These are phyloP conservation scores for Patellaria atrata DNA, from an alignment of 495 filamentous ascomycete genomes.

Conservation along the genomic window DNA sequence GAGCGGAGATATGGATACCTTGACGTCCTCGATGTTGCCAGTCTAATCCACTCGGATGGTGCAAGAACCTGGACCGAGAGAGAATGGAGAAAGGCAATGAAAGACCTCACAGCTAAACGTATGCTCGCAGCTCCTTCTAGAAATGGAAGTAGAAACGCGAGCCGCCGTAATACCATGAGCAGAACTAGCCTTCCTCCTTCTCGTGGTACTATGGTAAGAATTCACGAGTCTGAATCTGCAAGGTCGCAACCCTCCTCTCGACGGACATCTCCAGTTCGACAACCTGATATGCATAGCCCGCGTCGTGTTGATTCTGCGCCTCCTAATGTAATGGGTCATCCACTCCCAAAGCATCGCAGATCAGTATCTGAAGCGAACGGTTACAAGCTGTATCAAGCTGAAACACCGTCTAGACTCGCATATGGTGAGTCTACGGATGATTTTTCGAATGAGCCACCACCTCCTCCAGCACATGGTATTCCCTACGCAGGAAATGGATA, in stretches of 20 bases:
- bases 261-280: constrained; percentile 19
- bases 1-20: constrained; percentile 81
- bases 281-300: constrained; percentile 26
- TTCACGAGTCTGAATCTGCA: constrained; percentile 48
- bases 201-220: constrained; percentile 11
- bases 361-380: constrained; percentile 43
- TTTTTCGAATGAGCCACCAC: constrained; percentile 26
- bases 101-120: constrained; percentile 73
- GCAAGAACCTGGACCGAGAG: constrained; percentile 69
- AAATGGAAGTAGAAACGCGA: constrained; percentile 35
- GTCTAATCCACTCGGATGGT: constrained; percentile 60
- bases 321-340: constrained; percentile 26
- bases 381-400: constrained; percentile 30
- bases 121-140: constrained; percentile 34
- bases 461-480: constrained; percentile 30
- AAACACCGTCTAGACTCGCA: constrained; percentile 32
- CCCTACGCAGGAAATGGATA: constrained; percentile 13
- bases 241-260: constrained; percentile 35
- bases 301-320: constrained; percentile 30
- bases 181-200: constrained; percentile 47
- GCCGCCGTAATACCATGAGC: constrained; percentile 46
- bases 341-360: constrained; percentile 35
- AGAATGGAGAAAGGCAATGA: constrained; percentile 82
- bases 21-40: constrained; percentile 71
- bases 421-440: constrained; percentile 24